Percentiles rank a stretch among this genome's conserved stretches.
phyloP scores from a whole-genome alignment of 1,284 basidiomycete species.

The Cutaneotrichosporon sp. region DNA sequence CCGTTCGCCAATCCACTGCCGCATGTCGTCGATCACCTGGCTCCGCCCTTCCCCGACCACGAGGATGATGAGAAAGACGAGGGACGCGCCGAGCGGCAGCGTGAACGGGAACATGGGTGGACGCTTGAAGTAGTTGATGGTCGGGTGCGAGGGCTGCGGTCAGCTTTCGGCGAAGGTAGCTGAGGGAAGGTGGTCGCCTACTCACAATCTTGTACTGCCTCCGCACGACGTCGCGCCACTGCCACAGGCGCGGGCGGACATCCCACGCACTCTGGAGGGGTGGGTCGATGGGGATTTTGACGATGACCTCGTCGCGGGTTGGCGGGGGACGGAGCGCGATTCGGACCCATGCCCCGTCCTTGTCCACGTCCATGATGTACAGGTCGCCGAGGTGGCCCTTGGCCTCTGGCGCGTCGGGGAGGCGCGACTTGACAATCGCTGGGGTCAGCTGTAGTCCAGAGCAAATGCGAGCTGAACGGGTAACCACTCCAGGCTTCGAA shows the following conservation, averaged over 20 bases:
- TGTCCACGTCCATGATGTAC: slow-evolving; percentile 23
- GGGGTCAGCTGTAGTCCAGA: neutral
- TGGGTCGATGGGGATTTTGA: slow-evolving; percentile 26
- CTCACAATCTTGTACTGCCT: slow-evolving; percentile 28
- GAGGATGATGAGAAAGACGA: slow-evolving; percentile 22
- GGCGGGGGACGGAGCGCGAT: slow-evolving; percentile 28
- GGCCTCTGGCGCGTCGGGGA: slow-evolving; percentile 9
- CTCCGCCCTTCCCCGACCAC: neutral
- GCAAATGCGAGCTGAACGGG: too few species aligned
- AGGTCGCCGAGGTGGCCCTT: slow-evolving; percentile 33
- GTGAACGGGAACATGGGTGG: slow-evolving; percentile 27
- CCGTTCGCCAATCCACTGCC: neutral
- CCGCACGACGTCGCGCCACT: slow-evolving; percentile 16
- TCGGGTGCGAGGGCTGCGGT: slow-evolving; percentile 14
- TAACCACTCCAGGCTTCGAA: too few species aligned
- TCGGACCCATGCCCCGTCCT: slow-evolving; percentile 13
- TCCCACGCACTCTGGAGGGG: slow-evolving; percentile 20
- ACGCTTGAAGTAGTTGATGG: slow-evolving; percentile 24
- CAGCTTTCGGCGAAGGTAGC: neutral
- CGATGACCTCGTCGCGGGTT: slow-evolving; percentile 8
- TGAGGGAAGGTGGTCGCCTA: too few species aligned
- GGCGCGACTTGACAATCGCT: slow-evolving; percentile 31
- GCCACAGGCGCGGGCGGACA: slow-evolving; percentile 13
- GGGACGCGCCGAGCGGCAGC: slow-evolving; percentile 15
- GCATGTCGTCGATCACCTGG: neutral